Evolutionary conservation across 2,329 filamentous ascomycete species (phyloP), one percentile per base, ranked within the genome.

Genomic region (Bertia moriformis): DNA sequence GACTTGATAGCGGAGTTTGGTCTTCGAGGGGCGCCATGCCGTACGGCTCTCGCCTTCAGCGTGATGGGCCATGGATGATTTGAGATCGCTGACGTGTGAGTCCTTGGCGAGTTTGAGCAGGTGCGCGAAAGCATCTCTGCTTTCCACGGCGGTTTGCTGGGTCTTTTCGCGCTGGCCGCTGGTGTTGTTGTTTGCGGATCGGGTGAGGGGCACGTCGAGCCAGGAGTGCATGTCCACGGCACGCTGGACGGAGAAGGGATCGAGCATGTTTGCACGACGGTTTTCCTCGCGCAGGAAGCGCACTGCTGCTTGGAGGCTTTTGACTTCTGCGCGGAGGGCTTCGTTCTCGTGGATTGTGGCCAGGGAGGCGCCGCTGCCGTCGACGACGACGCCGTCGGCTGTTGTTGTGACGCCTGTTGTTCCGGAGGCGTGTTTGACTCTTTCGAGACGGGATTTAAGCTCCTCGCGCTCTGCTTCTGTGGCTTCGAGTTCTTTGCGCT

Each of bases 241-340:
- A 10, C 32, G 32, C 15, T 35, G 32, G 12, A 35, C 32, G 7
- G 32, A 35, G 32, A 10, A 35, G 4, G 57, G 45, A n/a, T 55
- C 56, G 4, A 59, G 48, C n/a, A 51, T 51, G n/a, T 49, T 45
- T 58, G 20, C 62, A 18, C 58, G 58, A 18, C 57, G 56, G 42
- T 62, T 65, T 38, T 66, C 62, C 39, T 60, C 57, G 22, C 61
- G 59, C 4, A 65, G 48, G 46, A 59, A 64, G 37, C 62, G 60
- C 4, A 65, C 57, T 1, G 62, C 59, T n/a, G 61, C 55, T 51
- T 65, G 60, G 12, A 66, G 54, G 44, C 52, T 58, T 39, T 50
- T 49, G 15, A 65, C 55, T 43, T 66, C 62, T 13, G 56, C 49
- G 19, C 60, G 57, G 18, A 62, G 55, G 39, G 52, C 48, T 42